Evolutionary conservation across 768 basidiomycete species (phyloP).

Genomic region (Naganishia antarctica): DNA sequence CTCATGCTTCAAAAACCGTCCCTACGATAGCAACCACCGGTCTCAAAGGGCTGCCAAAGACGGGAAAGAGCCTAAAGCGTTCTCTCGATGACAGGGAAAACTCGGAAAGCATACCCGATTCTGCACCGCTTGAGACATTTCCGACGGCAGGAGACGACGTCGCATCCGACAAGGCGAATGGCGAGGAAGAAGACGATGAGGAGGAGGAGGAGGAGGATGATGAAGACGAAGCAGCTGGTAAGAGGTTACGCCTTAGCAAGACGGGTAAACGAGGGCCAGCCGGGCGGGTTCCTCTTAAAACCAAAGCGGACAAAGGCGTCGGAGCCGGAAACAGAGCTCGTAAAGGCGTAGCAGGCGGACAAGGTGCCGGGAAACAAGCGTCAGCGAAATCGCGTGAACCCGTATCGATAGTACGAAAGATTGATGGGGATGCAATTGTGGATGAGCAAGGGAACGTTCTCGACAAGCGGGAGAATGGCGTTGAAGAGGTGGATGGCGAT

Average conservation of each 20-base stretch:
- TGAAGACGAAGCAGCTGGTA: constrained; percentile 10
- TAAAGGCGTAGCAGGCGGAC: constrained; percentile 1
- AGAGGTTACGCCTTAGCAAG: constrained; percentile 1
- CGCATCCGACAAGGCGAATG: not conserved
- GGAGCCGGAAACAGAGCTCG: not conserved
- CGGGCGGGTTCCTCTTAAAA: constrained; percentile 1
- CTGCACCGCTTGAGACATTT: not conserved
- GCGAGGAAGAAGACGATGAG: constrained; percentile 18
- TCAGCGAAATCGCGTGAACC: constrained; percentile 24
- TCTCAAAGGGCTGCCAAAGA: not conserved
- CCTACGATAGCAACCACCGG: not conserved
- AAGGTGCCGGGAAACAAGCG: constrained; percentile 26
- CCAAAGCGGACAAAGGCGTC: not conserved
- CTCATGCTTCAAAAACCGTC: constrained; percentile 5
- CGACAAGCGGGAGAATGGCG: constrained; percentile 2
- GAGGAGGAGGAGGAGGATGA: constrained; percentile 11
- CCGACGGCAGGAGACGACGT: constrained; percentile 8
- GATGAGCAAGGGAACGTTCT: constrained; percentile 24
- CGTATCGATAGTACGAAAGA: constrained; percentile 19
- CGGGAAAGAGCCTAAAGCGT: not conserved
- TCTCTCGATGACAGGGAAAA: not conserved
- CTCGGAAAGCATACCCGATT: constrained; percentile 14
- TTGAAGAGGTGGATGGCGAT: constrained; percentile 9
- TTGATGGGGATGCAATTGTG: constrained; percentile 25
- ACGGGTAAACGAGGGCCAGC: constrained; percentile 12